Evolutionary conservation across 2,329 filamentous ascomycete species (phyloP).

Genomic region (Sordariomycetes sp.): DNA sequence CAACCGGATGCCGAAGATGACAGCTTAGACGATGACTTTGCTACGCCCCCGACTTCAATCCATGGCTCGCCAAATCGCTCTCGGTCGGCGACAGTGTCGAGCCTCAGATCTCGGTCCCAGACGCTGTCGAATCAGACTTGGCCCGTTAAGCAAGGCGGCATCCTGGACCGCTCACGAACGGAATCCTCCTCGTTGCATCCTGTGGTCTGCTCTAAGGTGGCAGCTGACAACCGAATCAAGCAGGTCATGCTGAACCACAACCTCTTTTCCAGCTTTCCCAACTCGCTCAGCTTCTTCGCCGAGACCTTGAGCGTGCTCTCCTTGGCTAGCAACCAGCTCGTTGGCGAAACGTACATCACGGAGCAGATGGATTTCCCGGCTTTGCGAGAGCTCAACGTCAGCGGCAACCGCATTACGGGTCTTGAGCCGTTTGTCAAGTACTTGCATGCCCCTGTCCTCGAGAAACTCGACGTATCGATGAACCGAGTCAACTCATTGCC

Average conservation of each 20-base stretch:
- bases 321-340: slow-evolving; percentile 65
- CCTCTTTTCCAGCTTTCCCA: slow-evolving; percentile 59
- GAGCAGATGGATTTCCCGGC: slow-evolving; percentile 60
- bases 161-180: slow-evolving; percentile 63
- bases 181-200: slow-evolving; percentile 52
- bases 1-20: slow-evolving; percentile 25
- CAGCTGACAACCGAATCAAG: slow-evolving; percentile 39
- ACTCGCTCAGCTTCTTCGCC: slow-evolving; percentile 61
- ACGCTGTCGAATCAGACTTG: slow-evolving; percentile 38
- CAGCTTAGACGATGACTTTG: slow-evolving; percentile 38
- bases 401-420: slow-evolving; percentile 63
- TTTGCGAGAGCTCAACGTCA: slow-evolving; percentile 69
- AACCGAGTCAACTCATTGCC: slow-evolving; percentile 74
- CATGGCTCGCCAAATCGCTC: slow-evolving; percentile 39
- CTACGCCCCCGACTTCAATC: slow-evolving; percentile 46
- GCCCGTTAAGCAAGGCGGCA: slow-evolving; percentile 48
- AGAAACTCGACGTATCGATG: slow-evolving; percentile 70
- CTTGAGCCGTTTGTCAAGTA: slow-evolving; percentile 56
- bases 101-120: slow-evolving; percentile 32
- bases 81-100: slow-evolving; percentile 37
- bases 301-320: slow-evolving; percentile 63
- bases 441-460: slow-evolving; percentile 65
- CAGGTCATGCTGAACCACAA: slow-evolving; percentile 71
- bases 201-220: slow-evolving; percentile 45
- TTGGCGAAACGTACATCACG: slow-evolving; percentile 54